Evolutionary conservation across 441 rosid species (phyloP), one percentile per base, ranked within the genome.

Genomic region (Syzygium malaccense): DNA sequence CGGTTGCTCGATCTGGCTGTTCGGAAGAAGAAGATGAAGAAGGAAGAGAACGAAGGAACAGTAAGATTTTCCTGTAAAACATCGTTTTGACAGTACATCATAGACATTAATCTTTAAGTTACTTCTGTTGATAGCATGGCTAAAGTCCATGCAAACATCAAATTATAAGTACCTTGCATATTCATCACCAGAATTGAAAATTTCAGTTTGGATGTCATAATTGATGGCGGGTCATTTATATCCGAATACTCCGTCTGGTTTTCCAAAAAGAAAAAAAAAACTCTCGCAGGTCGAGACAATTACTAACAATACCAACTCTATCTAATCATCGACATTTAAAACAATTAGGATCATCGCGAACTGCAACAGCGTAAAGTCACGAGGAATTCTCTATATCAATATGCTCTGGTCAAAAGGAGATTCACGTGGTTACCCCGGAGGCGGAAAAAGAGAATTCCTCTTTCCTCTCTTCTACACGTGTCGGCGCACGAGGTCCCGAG

Each of bases 291-390:
- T 23, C 60, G 60, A 25, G 10, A 56, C 25, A 56, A 56, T 56
- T 56, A 23, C 28, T 56, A 23, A 8, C 60, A 56, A 56, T 23
- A 23, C 26, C 0, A 0, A 0, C 17, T 20, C 15, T 3, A 3
- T 33, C 0, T 3, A 37, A 0, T 1, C 37, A 37, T 3, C 14
- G 8, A 37, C 20, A 37, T 71, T 0, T 1, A 71, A 37, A 37
- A 5, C 15, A 1, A 71, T 6, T 0, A 71, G 17, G 28, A 17
- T 37, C 15, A 23, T 11, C 23, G 9, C 4, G 23, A 37, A 71
- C 23, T 20, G 0, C 8, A 0, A 60, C 0, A 64, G 23, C 8
- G 12, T 1, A 0, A 2, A 17, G 41, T 64, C 41, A 30, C 30
- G 2, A 64, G 30, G 41, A 30, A 64, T 30, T 7, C 6, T 30